Conservation (phyloP, 2,329 filamentous ascomycete genomes). For the Fusarium verrucosum region DNA sequence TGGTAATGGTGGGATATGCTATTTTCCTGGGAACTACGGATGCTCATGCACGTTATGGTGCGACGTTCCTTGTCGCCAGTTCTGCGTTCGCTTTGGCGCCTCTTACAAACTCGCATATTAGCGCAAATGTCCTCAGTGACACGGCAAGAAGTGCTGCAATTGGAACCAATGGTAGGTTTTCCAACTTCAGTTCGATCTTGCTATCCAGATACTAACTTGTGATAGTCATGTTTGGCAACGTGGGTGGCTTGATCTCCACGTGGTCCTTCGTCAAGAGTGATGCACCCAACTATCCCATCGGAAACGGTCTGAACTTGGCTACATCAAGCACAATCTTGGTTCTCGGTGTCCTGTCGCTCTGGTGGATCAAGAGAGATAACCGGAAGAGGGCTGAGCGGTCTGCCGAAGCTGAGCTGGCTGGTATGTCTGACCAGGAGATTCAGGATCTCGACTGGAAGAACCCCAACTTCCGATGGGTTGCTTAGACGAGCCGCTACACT, state of each 20-base stretch:
- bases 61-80: slow-evolving; percentile 72
- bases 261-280: slow-evolving; percentile 72
- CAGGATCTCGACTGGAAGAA: slow-evolving; percentile 73
- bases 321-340: slow-evolving; percentile 63
- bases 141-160: slow-evolving; percentile 74
- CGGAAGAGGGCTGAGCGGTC: slow-evolving; percentile 48
- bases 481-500: background rate
- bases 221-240: slow-evolving; percentile 73
- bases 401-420: slow-evolving; percentile 58
- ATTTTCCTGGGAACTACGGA: slow-evolving; percentile 71
- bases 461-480: slow-evolving; percentile 68
- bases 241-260: slow-evolving; percentile 71
- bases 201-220: background rate
- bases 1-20: slow-evolving; percentile 75
- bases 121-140: slow-evolving; percentile 76
- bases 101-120: slow-evolving; percentile 52
- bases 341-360: slow-evolving; percentile 53
- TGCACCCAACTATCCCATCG: slow-evolving; percentile 71
- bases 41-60: slow-evolving; percentile 69
- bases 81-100: slow-evolving; percentile 20
- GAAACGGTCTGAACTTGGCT: slow-evolving; percentile 75
- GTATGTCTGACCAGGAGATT: slow-evolving; percentile 61
- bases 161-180: slow-evolving; percentile 57
- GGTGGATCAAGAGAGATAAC: slow-evolving; percentile 73
- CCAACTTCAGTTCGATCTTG: accelerated